phyloP scores from a whole-genome alignment of 2,329 filamentous ascomycete species.

The Exophiala viscosa region DNA sequence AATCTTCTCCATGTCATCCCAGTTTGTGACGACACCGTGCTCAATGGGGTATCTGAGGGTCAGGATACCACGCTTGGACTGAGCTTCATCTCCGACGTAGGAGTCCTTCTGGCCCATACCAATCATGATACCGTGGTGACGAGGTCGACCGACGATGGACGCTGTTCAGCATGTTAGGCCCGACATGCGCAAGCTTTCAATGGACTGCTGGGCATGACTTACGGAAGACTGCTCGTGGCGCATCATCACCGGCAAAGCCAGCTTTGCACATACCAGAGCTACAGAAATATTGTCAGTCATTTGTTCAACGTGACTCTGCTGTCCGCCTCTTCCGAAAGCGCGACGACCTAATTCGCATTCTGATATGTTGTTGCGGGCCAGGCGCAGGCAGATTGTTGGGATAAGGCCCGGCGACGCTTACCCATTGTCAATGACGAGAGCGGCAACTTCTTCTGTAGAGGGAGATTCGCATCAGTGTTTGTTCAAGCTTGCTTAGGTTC shows the following conservation, averaged over 20 bases:
- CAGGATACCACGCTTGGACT: conserved; percentile 99
- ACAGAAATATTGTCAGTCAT: conserved; percentile 33
- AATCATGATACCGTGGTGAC: conserved; percentile 99
- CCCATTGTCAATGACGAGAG: conserved; percentile 99
- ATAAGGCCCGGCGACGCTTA: conserved; percentile 58
- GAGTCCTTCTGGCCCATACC: conserved; percentile 99
- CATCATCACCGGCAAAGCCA: conserved; percentile 99
- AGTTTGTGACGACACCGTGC: conserved; percentile 99
- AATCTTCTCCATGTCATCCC: conserved; percentile 99
- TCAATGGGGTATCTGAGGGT: conserved; percentile 99
- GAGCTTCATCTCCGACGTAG: conserved; percentile 99
- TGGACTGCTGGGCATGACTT: conserved; percentile 53
- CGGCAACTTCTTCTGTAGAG: conserved; percentile 90
- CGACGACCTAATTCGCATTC: conserved; percentile 3
- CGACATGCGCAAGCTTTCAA: not conserved
- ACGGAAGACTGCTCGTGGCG: conserved; percentile 99
- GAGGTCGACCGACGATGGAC: conserved; percentile 98
- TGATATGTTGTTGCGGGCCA: not conserved
- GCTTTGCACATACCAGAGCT: conserved; percentile 99
- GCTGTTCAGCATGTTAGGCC: conserved; percentile 51
- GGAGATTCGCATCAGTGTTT: conserved; percentile 44
- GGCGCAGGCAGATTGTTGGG: conserved; percentile 9
- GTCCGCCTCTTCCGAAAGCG: conserved; percentile 16
- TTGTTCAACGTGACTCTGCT: conserved; percentile 2
- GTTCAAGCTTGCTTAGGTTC: conserved; percentile 1